Conservation (phyloP, 2,329 filamentous ascomycete species). For the Dactylellina leptospora region DNA sequence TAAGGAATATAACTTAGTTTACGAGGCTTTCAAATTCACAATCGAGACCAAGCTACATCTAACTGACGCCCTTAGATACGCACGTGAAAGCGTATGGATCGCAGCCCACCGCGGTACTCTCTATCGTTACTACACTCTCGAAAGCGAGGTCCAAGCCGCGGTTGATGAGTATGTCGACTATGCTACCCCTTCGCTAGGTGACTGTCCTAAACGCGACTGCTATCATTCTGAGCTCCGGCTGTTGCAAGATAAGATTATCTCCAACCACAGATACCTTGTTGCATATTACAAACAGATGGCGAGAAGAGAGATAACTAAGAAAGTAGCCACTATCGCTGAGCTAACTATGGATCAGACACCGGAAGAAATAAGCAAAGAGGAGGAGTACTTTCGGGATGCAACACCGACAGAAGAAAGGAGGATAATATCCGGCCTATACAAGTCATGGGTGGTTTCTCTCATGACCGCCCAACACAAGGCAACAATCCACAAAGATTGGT, state of each 20-base stretch:
- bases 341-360: not conserved
- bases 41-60: not conserved
- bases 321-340: not conserved
- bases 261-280: constrained; percentile 26
- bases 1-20: not conserved
- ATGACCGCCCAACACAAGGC: constrained; percentile 14
- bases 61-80: not conserved
- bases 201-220: constrained; percentile 1
- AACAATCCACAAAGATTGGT: not conserved
- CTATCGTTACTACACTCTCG: constrained; percentile 6
- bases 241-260: constrained; percentile 21
- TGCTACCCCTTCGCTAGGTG: not conserved
- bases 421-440: constrained; percentile 10
- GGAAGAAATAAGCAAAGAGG: not conserved
- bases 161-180: constrained; percentile 23
- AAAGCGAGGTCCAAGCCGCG: constrained; percentile 1
- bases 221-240: not conserved
- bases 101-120: constrained; percentile 9
- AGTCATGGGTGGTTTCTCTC: constrained; percentile 19
- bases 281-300: not conserved
- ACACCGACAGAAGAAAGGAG: constrained; percentile 7
- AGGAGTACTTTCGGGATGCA: not conserved
- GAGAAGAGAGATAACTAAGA: constrained; percentile 1
- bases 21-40: not conserved
- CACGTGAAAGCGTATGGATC: constrained; percentile 25